Conservation (phyloP, 805 yeast species). For the Saccharomycopsis fibuligera region DNA sequence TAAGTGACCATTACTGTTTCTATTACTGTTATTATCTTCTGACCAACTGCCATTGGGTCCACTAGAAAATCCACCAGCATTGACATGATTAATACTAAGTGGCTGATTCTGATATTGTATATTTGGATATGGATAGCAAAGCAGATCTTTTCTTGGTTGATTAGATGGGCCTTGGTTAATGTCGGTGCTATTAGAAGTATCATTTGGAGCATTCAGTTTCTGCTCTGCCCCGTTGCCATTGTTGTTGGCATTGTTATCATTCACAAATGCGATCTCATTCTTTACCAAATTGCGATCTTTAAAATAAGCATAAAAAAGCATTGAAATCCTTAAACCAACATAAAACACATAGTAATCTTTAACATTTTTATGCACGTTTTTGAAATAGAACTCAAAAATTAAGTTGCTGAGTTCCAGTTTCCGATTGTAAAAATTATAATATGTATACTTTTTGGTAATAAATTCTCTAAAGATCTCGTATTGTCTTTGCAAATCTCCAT, state of each 20-base stretch:
- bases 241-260: no score
- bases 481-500: constrained; percentile 1
- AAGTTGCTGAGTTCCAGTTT: constrained; percentile 17
- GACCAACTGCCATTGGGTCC: no score
- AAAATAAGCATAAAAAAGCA: constrained; percentile 20
- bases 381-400: constrained; percentile 19
- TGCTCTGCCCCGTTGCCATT: not conserved
- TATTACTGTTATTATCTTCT: no score
- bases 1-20: no score
- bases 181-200: not conserved
- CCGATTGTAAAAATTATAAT: constrained; percentile 18
- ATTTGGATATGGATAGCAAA: no score
- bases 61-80: no score
- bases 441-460: constrained; percentile 11
- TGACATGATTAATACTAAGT: no score
- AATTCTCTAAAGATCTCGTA: constrained; percentile 6
- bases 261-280: not conserved
- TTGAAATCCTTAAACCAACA: constrained; percentile 17
- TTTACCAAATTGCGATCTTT: constrained; percentile 18
- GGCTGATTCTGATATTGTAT: no score
- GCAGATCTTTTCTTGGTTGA: not conserved
- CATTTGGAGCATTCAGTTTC: not conserved
- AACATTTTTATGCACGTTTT: constrained; percentile 7
- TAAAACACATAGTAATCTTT: constrained; percentile 19
- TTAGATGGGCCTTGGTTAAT: not conserved